Base-by-base conservation (phyloP, 805 yeast genomes). In the Geotrichum ghanense region DNA sequence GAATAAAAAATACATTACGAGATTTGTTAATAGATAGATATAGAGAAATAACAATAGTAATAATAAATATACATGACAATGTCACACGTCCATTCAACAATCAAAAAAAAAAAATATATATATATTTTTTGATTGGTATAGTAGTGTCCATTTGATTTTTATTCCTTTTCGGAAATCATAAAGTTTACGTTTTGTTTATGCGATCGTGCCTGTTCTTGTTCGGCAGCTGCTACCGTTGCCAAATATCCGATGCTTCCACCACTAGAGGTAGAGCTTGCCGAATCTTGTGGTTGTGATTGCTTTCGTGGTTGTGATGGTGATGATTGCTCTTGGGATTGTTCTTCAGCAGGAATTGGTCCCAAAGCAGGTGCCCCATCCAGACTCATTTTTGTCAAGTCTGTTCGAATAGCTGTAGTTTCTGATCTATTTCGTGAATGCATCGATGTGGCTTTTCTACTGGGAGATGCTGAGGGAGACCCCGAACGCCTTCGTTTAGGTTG, bases 151-250 rank as follows among this genome's bases (percentile, higher is more conserved):
- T n/a, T 19, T 25, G 45, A 27, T 17, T 20, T 26, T 22, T 17
- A 39, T 3, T 25, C 42, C 47, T 37, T 22, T 44, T 45, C 50
- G 14, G 51, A 47, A 39, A 53, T 55, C 49, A 55, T 55, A 42
- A 52, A 55, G 25, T 52, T 51, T 16, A 55, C 58, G 22, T 49
- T 51, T 34, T 55, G 58, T 39, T 51, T 53, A 12, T 48, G 47
- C 17, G 50, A 45, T 26, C 54, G 22, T 10, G 51, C 51, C 17
- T 44, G 50, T 3, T 40, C 25, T 2, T 20, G 22, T 25, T 47
- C 43, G 12, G 42, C 42, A 39, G 42, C 42, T n/a, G n/a, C 23
- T 12, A 39, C 42, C 14, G 44, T 19, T 4, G 23, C 42, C 42
- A 22, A 9, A 39, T 22, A 22, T 5, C 25, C 45, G 7, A 43